Conservation (phyloP, 176 grass and related monocot species). For the Phyllostachys edulis region DNA sequence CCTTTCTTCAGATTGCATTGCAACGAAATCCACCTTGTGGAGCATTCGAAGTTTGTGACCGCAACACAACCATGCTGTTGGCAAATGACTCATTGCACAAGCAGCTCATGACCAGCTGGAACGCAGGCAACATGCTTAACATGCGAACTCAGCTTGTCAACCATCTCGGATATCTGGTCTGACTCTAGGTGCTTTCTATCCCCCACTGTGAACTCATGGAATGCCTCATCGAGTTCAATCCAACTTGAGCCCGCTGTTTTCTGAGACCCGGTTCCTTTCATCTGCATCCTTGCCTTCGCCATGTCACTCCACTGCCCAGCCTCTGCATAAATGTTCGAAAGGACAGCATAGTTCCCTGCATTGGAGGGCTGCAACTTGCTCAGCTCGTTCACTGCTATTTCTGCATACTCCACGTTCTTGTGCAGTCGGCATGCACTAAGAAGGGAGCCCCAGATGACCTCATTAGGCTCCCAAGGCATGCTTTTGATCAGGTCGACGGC, state of each 20-base stretch:
- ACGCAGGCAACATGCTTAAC: constrained; percentile 48
- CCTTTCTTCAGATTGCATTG: constrained; percentile 17
- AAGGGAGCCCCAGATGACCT: constrained; percentile 64
- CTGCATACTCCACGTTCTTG: constrained; percentile 65
- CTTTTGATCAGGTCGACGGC: constrained; percentile 50
- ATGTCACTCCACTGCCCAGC: constrained; percentile 61
- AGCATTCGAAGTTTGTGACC: neutral
- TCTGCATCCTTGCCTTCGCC: constrained; percentile 70
- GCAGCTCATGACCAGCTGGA: constrained; percentile 40
- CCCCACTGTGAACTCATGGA: constrained; percentile 65
- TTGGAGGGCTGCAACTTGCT: constrained; percentile 52
- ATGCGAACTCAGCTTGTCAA: constrained; percentile 59
- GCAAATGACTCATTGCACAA: constrained; percentile 35
- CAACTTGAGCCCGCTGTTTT: constrained; percentile 75
- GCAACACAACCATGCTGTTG: neutral
- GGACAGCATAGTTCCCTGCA: constrained; percentile 65
- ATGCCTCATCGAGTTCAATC: constrained; percentile 56
- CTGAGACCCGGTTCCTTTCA: constrained; percentile 59
- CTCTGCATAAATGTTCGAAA: constrained; percentile 77
- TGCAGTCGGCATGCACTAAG: constrained; percentile 78
- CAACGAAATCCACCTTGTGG: neutral
- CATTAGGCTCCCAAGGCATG: constrained; percentile 72
- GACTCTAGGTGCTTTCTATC: constrained; percentile 57
- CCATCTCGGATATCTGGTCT: constrained; percentile 49
- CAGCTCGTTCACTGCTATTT: constrained; percentile 55